Conservation (phyloP, 441 rosid genomes). For the Rhodomyrtus psidioides region DNA sequence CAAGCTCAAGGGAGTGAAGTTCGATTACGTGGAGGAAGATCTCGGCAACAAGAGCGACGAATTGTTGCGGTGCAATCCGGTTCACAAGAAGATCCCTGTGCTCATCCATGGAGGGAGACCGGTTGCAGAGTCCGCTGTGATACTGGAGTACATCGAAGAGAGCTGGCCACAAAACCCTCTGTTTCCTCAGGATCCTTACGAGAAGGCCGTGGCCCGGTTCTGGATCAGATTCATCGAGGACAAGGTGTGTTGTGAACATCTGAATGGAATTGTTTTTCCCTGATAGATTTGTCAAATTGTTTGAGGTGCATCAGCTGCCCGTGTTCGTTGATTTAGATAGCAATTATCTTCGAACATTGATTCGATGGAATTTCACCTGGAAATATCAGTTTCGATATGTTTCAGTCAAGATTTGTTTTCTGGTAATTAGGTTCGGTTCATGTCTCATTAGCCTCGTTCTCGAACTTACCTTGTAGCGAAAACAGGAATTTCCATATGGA, state of each 20-base stretch:
- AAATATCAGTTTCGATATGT: background rate
- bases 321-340: background rate
- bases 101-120: constrained; percentile 29
- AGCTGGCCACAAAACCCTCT: constrained; percentile 30
- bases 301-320: background rate
- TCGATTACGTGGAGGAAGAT: constrained; percentile 26
- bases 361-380: background rate
- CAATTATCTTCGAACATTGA: background rate
- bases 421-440: background rate
- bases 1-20: constrained; percentile 27
- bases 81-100: constrained; percentile 36
- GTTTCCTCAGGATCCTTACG: constrained; percentile 28
- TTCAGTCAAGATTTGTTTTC: background rate
- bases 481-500: background rate
- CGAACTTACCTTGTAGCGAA: background rate
- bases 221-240: constrained; percentile 37
- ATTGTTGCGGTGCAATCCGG: constrained; percentile 27
- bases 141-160: constrained; percentile 45
- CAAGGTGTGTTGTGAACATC: constrained; percentile 16
- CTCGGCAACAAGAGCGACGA: constrained; percentile 24
- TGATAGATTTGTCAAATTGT: background rate
- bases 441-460: background rate
- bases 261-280: background rate
- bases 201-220: constrained; percentile 33
- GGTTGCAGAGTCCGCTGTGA: constrained; percentile 27